Evolutionary conservation across 148 eudicot species (phyloP).

Genomic region (Agrostemma githago): DNA sequence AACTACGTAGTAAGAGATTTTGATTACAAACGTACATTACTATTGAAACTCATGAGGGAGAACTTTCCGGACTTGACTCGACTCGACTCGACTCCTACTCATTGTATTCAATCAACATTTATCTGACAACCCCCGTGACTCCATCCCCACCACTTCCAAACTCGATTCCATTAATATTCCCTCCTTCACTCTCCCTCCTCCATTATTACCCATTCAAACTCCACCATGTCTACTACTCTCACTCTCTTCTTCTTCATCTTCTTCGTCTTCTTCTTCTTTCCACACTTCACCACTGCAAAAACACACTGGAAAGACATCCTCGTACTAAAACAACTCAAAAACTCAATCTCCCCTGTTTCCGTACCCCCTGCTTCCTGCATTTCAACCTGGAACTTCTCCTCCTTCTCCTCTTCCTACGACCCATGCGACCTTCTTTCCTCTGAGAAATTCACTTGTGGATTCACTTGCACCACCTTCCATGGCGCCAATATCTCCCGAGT

Average conservation of each 20-base stretch:
- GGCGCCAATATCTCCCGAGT: constrained; percentile 11
- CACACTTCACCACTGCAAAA: constrained; percentile 21
- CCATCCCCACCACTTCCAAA: background rate
- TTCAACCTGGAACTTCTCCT: constrained; percentile 64
- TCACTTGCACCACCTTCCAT: constrained; percentile 47
- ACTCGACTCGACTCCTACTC: too few species aligned
- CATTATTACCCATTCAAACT: background rate
- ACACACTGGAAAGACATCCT: constrained; percentile 58
- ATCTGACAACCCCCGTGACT: constrained; percentile 37
- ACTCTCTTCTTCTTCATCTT: constrained; percentile 9
- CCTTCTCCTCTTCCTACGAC: constrained; percentile 28
- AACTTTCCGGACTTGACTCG: too few species aligned
- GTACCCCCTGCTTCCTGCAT: constrained; percentile 59
- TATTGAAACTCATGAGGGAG: too few species aligned
- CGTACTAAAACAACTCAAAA: constrained; percentile 46
- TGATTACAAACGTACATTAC: too few species aligned
- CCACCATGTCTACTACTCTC: background rate
- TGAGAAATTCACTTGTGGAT: constrained; percentile 66
- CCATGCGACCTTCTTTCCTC: constrained; percentile 64
- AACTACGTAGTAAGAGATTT: too few species aligned
- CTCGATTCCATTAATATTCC: background rate
- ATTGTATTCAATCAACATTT: constrained; percentile 13
- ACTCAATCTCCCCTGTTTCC: constrained; percentile 34
- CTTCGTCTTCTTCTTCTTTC: background rate
- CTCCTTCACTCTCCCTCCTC: background rate